These are phyloP conservation scores for Colletotrichum caudatum DNA, from an alignment of 2,329 filamentous ascomycete species.

Conservation along the genomic window DNA sequence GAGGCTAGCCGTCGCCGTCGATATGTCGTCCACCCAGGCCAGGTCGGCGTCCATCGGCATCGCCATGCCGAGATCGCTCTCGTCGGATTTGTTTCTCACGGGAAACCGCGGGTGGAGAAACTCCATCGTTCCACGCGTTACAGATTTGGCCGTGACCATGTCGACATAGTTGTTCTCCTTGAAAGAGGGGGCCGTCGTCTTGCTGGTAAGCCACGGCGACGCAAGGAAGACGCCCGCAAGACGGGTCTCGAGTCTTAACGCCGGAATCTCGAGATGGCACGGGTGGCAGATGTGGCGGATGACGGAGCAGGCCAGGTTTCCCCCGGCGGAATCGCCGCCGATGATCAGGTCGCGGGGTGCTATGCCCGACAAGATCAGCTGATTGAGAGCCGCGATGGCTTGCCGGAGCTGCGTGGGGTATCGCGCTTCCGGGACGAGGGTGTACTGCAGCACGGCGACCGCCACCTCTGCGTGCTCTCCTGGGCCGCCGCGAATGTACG, in stretches of 20 bases:
- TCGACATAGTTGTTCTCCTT: constrained; percentile 48
- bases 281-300: constrained; percentile 51
- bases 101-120: constrained; percentile 33
- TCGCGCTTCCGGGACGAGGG: constrained; percentile 35
- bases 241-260: constrained; percentile 45
- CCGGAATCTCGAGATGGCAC: constrained; percentile 42
- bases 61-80: constrained; percentile 45
- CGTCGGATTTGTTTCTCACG: constrained; percentile 32
- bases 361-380: constrained; percentile 49
- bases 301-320: constrained; percentile 50
- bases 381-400: constrained; percentile 46
- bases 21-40: constrained; percentile 48
- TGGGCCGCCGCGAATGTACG: constrained; percentile 42
- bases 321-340: constrained; percentile 54
- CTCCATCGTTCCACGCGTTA: not conserved
- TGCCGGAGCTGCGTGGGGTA: constrained; percentile 39
- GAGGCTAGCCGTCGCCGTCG: constrained; percentile 42
- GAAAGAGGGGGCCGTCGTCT: constrained; percentile 44
- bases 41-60: constrained; percentile 48
- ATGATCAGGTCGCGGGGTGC: constrained; percentile 49
- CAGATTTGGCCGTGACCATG: constrained; percentile 48
- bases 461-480: constrained; percentile 35
- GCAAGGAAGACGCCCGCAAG: constrained; percentile 50
- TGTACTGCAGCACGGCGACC: constrained; percentile 40
- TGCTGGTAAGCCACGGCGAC: constrained; percentile 50